Conservation (phyloP, 192 early-diverging fungal genomes). For the Funneliformis geosporum region DNA sequence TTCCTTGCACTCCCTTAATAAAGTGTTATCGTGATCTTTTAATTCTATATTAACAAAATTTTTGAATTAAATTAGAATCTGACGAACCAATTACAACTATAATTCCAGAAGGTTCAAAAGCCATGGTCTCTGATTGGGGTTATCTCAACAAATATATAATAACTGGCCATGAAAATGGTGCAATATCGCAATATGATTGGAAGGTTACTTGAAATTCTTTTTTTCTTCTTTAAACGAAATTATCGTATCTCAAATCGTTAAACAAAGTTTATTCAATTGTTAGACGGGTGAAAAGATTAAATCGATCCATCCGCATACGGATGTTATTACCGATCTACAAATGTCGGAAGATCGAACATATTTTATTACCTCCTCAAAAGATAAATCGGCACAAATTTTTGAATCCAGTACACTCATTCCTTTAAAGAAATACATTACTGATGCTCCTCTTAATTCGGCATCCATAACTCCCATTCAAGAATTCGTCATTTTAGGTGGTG, state of each 20-base stretch:
- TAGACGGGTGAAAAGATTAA: conserved; percentile 72
- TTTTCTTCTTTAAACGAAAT: neutral
- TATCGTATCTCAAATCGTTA: neutral
- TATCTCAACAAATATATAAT: conserved; percentile 91
- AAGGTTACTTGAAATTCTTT: conserved; percentile 44
- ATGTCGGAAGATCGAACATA: conserved; percentile 85
- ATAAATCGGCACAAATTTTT: conserved; percentile 86
- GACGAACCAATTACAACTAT: conserved; percentile 76
- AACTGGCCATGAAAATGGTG: conserved; percentile 93
- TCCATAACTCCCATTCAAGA: conserved; percentile 84
- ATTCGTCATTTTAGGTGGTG: conserved; percentile 90
- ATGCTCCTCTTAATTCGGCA: conserved; percentile 92
- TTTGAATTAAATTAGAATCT: conserved; percentile 60
- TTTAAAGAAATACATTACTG: conserved; percentile 83
- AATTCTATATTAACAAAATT: conserved; percentile 5
- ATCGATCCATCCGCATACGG: conserved; percentile 68
- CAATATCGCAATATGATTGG: conserved; percentile 86
- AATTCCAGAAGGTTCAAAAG: conserved; percentile 76
- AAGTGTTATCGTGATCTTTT: neutral
- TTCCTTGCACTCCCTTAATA: neutral
- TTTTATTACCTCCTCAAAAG: conserved; percentile 96
- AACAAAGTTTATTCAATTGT: neutral
- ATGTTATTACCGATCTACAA: conserved; percentile 88
- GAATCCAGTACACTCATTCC: conserved; percentile 82
- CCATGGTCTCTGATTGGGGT: conserved; percentile 91